Base-by-base conservation (phyloP, 306 rosid genomes). In the Cucurbita maxima region DNA sequence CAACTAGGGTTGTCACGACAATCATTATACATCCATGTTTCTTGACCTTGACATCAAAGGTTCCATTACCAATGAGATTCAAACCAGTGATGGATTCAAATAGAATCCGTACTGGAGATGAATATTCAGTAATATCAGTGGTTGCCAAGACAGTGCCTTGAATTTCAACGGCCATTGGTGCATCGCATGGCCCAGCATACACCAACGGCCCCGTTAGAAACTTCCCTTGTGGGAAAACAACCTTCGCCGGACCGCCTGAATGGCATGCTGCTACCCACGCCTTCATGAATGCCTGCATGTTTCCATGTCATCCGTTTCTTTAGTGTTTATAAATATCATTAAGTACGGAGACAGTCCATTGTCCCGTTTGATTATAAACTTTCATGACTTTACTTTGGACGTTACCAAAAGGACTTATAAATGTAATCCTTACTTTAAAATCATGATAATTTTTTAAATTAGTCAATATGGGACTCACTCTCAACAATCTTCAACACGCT, bases 231-330 rank as follows among this genome's bases (percentile, higher is more conserved):
- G 97, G 96, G 51, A 92, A 71, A 73, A 87, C 18, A 69, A 92
- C 75, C 79, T 72, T 92, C 3, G 89, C 76, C 0, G 59, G 82
- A n/a, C 75, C 75, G 14, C 80, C 73, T 1, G 69, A 16, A 69
- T 76, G 86, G 74, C 98, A 92, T 70, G 98, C 96, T 45, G 34
- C 76, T 1, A 51, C 57, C 96, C 96, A 92, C 14, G 98, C 84
- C 34, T 77, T 68, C 79, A 82, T 90, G 79, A 92, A 82, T 40
- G 91, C 86, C 98, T 92, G 72, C 81, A 59, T 6, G 81, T 43
- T 55, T 18, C 22, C 37, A 30, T 30, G 34, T 30, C 34, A 30
- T 30, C 34, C 4, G 34, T 30, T 30, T 25, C 25, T 25, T 25
- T 25, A 25, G 1, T 25, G 25, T 25, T 25, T 1, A 30, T 30